Evolutionary conservation across 805 yeast genomes (phyloP), one percentile per base, ranked within the genome.

Genomic region (Wickerhamiella galacta): DNA sequence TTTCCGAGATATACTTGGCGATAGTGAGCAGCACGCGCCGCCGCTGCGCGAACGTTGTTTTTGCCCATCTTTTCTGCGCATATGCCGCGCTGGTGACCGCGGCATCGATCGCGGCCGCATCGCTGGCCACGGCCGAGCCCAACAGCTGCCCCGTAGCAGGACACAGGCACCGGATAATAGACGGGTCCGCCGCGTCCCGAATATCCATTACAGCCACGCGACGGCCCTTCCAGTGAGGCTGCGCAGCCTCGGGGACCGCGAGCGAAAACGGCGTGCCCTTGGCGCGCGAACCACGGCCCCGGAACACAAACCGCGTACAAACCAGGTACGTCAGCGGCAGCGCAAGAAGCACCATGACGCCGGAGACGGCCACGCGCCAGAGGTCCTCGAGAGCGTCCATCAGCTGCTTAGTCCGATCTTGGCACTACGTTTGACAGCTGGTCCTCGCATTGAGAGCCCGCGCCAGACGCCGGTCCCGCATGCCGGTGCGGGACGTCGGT

Each of bases 81-180:
- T 38, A 40, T 21, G 55, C 53, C 2, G 82, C 73, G 11, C 44
- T 42, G n/a, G 43, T 42, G 14, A 90, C 70, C 35, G 72, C 64
- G 4, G 46, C 43, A 50, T 87, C 87, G 53, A 90, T 78, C 29
- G 82, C 90, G 3, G 64, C 66, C 30, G 60, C 62, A n/a, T 75
- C 57, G 36, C 72, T 68, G 2, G 81, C 72, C 31, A 64, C 58
- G 44, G 73, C 75, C 16, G 72, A 63, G 1, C 94, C 96, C 42
- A 87, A 60, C 40, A 60, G 73, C 55, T 82, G 95, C 21, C 95
- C 92, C 0, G 96, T 90, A 0, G 96, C 95, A 3, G 98, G 98
- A 57, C 98, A 87, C 52, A 80, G 77, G 39, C 85, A 71, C 48
- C 81, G 85, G 39, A 87, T 79, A 41, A 56, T 61, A 15, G 59